Evolutionary conservation across 2,329 filamentous ascomycete species (phyloP), one percentile per base, ranked within the genome.

Genomic region (Ceratocystis variospora): DNA sequence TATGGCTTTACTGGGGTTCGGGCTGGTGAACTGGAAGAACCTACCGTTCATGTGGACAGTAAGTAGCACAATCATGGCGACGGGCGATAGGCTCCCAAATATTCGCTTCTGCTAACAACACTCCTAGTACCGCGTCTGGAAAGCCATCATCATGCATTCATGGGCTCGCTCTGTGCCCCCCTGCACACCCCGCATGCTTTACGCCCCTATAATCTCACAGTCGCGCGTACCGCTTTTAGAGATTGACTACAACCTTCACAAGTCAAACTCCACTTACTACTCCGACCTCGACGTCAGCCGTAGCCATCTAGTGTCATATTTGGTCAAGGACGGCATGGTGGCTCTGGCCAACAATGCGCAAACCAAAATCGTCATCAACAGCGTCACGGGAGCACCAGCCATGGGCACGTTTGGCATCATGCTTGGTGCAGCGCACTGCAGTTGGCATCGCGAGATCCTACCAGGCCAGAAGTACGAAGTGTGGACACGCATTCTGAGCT

Each of bases 231-330:
- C 88, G 0, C 76, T 88, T 65, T 81, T 88, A 70, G 90, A 96
- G 76, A 90, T 87, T 71, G 92, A 96, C 77, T 90, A 91, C 78
- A 93, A 94, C 77, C 73, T 90, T 55, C 88, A 93, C 80, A 91
- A 92, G 74, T 86, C 86, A 69, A 90, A 91, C 77, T 85, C 83
- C 71, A 96, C 91, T 37, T 96, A 95, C 78, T 96, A 96, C 73
- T 79, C 85, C 70, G 90, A 96, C 75, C 84, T 95, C 70, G 91
- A 96, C 75, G 83, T 93, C 68, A 85, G 87, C 48, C 88, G 94
- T 66, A 88, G 88, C 0, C 89, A 95, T 70, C 83, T 94, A 7
- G 84, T 95, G 64, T 87, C 85, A 62, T 83, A 86, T 70, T 77
- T 92, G 1, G 78, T 87, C 64, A 81, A 80, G 22, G 80, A 81